Evolutionary conservation across 129 eudicot species (phyloP), one percentile per base, ranked within the genome.

Genomic region (Flaveria ramosissima): DNA sequence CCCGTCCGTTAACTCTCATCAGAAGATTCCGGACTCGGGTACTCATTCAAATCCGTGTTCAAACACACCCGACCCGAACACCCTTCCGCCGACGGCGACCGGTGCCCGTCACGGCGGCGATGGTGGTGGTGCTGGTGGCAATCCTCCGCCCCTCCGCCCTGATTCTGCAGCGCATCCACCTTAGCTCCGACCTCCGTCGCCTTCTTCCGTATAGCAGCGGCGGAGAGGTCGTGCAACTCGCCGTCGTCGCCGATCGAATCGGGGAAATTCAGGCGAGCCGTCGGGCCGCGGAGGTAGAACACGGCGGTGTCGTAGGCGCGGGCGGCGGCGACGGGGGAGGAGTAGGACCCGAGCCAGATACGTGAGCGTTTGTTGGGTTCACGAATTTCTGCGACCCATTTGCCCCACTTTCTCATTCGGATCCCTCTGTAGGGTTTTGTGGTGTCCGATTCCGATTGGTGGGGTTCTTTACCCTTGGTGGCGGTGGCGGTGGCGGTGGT

Each of bases 241-340:
- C 68, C 68, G 11, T 14, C 68, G 20, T 62, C 43, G 0, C 68
- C 68, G 9, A 62, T 62, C 0, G 43, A 62, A 7, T 62, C 68
- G 0, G 68, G 68, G 17, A 62, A 62, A 14, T 62, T 62, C 14
- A 62, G 43, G 9, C 68, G 43, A 6, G 68, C 68, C 16, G 68
- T 23, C 7, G 68, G 68, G 20, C 68, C 68, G 20, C 68, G 68
- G 42, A 62, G 68, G 68, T 62, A 62, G 68, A 62, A 62, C 9
- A 62, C 68, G 42, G 68, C 68, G 41, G 68, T 62, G 43, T 62
- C 68, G 20, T 62, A 62, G 41, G 68, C 68, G 3, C 68, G 68
- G 2, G 68, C 68, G 42, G 68, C 68, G 68, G 68, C 68, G n/a
- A 62, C 10, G 1, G 68, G 68, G 3, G 68, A 62, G 19, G 68